Evolutionary conservation across 805 yeast genomes (phyloP).

Genomic region (Starmera dryadoides): DNA sequence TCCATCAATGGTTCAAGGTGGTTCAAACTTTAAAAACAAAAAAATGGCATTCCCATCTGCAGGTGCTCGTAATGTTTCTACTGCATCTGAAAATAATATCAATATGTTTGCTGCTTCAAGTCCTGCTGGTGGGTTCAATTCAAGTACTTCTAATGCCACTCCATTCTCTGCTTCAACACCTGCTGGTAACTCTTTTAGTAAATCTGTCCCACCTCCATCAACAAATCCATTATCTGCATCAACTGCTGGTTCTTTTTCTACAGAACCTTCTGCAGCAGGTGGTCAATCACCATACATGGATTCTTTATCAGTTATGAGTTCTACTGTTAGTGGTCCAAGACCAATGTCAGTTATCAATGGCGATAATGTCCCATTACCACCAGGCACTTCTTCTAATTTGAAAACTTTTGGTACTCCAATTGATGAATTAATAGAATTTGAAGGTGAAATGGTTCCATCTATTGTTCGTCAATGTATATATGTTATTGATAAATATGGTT

Average conservation of each 20-base stretch:
- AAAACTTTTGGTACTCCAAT: slow-evolving; percentile 79
- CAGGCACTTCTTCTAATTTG: slow-evolving; percentile 22
- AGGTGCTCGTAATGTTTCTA: background rate
- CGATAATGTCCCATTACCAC: slow-evolving; percentile 20
- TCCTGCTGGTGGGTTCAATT: background rate
- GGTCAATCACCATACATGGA: slow-evolving; percentile 7
- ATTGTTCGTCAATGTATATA: slow-evolving; percentile 85
- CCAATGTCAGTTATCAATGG: slow-evolving; percentile 21
- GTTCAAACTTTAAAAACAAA: slow-evolving; percentile 18
- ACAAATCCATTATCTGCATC: slow-evolving; percentile 1
- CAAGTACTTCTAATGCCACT: slow-evolving; percentile 4
- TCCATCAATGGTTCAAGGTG: slow-evolving; percentile 44
- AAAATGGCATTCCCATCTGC: slow-evolving; percentile 24
- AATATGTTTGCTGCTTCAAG: slow-evolving; percentile 1
- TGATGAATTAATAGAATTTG: slow-evolving; percentile 68
- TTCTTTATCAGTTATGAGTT: slow-evolving; percentile 2
- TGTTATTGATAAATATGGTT: slow-evolving; percentile 78
- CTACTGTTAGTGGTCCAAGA: slow-evolving; percentile 20
- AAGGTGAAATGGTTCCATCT: slow-evolving; percentile 88
- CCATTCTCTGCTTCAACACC: background rate
- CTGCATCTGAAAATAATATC: background rate
- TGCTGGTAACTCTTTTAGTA: background rate
- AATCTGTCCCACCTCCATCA: slow-evolving; percentile 8
- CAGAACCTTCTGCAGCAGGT: slow-evolving; percentile 5
- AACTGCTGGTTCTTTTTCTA: background rate